Conservation (phyloP, 2,329 filamentous ascomycete genomes). For the Allantophomopsis lycopodina region DNA sequence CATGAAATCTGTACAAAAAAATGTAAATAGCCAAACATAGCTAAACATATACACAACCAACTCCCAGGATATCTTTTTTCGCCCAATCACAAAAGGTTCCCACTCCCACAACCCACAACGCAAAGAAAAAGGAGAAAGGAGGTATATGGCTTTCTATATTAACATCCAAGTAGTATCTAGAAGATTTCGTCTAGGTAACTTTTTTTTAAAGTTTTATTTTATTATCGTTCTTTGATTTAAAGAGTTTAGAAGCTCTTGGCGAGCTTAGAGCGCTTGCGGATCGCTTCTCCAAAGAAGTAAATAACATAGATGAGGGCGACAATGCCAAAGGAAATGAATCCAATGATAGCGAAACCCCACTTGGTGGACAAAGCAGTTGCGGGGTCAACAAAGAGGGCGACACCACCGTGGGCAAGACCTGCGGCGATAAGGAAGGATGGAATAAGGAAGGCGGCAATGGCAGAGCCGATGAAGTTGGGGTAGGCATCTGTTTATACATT, state of each 20-base stretch:
- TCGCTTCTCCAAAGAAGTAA: slow-evolving; percentile 20
- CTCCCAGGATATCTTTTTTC: too few relatives aligned
- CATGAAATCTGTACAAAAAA: too few relatives aligned
- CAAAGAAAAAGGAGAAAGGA: too few relatives aligned
- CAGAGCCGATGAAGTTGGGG: slow-evolving; percentile 24
- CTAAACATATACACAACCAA: too few relatives aligned
- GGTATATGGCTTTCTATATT: too few relatives aligned
- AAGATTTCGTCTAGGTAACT: too few relatives aligned
- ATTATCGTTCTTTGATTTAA: too few relatives aligned
- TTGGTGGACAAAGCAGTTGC: slow-evolving; percentile 9
- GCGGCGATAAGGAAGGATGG: slow-evolving; percentile 27
- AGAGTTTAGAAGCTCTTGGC: slow-evolving; percentile 13
- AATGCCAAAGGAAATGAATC: slow-evolving; percentile 21
- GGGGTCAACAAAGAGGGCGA: slow-evolving; percentile 16
- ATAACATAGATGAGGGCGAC: slow-evolving; percentile 22
- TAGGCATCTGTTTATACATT: slow-evolving; percentile 18
- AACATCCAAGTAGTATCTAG: too few relatives aligned
- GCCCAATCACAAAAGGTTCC: too few relatives aligned
- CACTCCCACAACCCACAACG: too few relatives aligned
- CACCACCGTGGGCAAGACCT: slow-evolving; percentile 23
- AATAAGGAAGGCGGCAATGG: slow-evolving; percentile 27
- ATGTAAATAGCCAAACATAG: too few relatives aligned
- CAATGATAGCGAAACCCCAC: slow-evolving; percentile 22
- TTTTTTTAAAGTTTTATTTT: too few relatives aligned
- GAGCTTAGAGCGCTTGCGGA: slow-evolving; percentile 18